Percentiles rank a stretch among this genome's conserved stretches.
These are phyloP conservation scores for Penicillium sp. DNA, from an alignment of 2,329 filamentous ascomycete genomes.

Conservation along the genomic window DNA sequence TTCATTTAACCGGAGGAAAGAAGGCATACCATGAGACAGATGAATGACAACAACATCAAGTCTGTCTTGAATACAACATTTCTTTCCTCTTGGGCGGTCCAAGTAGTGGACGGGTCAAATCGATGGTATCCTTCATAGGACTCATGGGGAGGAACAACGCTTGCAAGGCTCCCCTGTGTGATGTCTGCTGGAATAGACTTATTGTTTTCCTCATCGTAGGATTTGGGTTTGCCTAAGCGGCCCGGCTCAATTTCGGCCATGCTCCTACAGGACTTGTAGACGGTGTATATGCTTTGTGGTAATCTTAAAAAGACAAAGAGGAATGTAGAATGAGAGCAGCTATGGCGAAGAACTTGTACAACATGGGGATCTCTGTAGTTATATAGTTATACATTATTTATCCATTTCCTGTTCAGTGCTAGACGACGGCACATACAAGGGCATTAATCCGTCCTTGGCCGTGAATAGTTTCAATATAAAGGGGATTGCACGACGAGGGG, in stretches of 20 bases:
- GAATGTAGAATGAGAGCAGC: not conserved
- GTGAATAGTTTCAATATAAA: not conserved
- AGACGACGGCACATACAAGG: too few relatives aligned
- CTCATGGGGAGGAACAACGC: not conserved
- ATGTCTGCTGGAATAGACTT: not conserved
- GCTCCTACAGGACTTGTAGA: not conserved
- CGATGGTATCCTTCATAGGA: constrained; percentile 45
- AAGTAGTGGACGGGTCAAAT: constrained; percentile 40
- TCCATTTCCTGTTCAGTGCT: too few relatives aligned
- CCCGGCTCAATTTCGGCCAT: not conserved
- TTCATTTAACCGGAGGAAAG: constrained; percentile 7
- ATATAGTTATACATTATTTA: not conserved
- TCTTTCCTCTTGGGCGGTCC: constrained; percentile 31
- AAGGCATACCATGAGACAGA: constrained; percentile 17
- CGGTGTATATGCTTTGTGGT: not conserved
- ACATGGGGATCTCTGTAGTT: not conserved
- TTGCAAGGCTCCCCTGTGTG: not conserved
- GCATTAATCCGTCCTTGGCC: too few relatives aligned
- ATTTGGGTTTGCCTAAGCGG: not conserved
- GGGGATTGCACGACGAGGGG: not conserved
- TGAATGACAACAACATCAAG: constrained; percentile 8
- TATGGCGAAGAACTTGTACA: not conserved
- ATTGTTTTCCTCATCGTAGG: not conserved
- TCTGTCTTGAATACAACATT: constrained; percentile 27
- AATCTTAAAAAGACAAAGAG: not conserved